Evolutionary conservation across 208 protist genomes (phyloP).

Genomic region (Leptomonas pyrrhocoris): DNA sequence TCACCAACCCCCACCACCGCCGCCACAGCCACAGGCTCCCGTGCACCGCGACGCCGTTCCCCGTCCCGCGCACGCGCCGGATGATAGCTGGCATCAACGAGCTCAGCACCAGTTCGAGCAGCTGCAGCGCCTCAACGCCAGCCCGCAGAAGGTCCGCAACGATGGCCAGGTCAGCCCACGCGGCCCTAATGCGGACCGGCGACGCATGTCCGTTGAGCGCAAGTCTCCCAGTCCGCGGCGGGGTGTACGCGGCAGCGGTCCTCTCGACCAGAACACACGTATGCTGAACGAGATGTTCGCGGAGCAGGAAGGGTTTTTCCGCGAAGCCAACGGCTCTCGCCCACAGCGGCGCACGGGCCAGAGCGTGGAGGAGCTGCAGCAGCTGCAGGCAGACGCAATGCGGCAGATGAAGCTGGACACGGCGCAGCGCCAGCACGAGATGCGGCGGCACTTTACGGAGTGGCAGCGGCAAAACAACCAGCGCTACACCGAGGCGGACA

Average conservation of each 20-base stretch:
- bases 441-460: conserved; percentile 44
- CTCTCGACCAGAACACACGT: conserved; percentile 40
- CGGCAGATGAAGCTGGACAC: conserved; percentile 29
- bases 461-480: conserved; percentile 50
- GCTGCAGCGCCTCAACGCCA: conserved; percentile 66
- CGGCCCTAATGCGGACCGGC: conserved; percentile 2
- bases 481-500: conserved; percentile 40
- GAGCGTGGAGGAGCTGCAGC: conserved; percentile 23
- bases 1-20: background rate
- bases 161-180: conserved; percentile 13
- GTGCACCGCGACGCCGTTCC: conserved; percentile 13
- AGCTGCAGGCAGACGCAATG: conserved; percentile 18
- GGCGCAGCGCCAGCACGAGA: conserved; percentile 37
- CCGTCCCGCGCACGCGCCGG: conserved; percentile 9
- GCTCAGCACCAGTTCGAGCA: conserved; percentile 70
- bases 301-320: conserved; percentile 23
- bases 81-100: conserved; percentile 54
- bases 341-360: conserved; percentile 12
- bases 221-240: conserved; percentile 17
- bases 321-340: background rate
- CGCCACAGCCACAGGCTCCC: background rate
- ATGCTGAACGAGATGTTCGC: conserved; percentile 38
- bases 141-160: conserved; percentile 21
- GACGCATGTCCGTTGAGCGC: conserved; percentile 9
- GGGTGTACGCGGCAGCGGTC: conserved; percentile 9